Evolutionary conservation across 164 flowering plant species (phyloP), one percentile per base, ranked within the genome.

Genomic region (Houttuynia cordata): DNA sequence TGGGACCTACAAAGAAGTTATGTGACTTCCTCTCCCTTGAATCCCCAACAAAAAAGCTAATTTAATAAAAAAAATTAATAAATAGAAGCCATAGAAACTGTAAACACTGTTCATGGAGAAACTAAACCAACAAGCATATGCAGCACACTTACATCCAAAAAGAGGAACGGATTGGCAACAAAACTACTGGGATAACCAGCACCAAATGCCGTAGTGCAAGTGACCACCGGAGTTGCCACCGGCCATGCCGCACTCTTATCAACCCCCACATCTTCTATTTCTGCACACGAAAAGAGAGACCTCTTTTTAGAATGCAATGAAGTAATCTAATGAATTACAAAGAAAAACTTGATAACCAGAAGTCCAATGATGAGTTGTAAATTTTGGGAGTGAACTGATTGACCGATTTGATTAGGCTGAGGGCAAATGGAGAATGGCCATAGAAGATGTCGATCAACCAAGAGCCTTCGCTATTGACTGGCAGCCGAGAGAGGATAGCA

Each of bases 381-480:
- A 60, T 1, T 17, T 7, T 67, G 49, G 63, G 62, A n/a, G n/a
- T n/a, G n/a, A n/a, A 22, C 49, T 55, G 24, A 56, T 76, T 71
- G 57, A 92, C 98, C 23, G 68, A 47, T 64, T 92, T 96, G 62
- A 92, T 80, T 40, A 96, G 93, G 59, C 76, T 76, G 59, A 92
- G 83, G 24, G 83, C 72, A 56, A 92, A 83, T 0, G 98, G 98
- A 10, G 95, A 82, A 51, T 84, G 84, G 1, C 98, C 98, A 51
- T 79, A 87, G 70, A 80, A 87, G 60, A 89, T 77, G 58, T 96
- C 98, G 57, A 92, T 71, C 0, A 96, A 74, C 98, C 98, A 92
- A 2, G 98, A 92, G 7, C 98, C 98, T 69, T 92, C 96, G 65
- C 62, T 73, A 66, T 92, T 96, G 18, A 74, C 83, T 57, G 79